Evolutionary conservation across 495 filamentous ascomycete species (phyloP), one percentile per base, ranked within the genome.

Genomic region (Daldinia concentrica): DNA sequence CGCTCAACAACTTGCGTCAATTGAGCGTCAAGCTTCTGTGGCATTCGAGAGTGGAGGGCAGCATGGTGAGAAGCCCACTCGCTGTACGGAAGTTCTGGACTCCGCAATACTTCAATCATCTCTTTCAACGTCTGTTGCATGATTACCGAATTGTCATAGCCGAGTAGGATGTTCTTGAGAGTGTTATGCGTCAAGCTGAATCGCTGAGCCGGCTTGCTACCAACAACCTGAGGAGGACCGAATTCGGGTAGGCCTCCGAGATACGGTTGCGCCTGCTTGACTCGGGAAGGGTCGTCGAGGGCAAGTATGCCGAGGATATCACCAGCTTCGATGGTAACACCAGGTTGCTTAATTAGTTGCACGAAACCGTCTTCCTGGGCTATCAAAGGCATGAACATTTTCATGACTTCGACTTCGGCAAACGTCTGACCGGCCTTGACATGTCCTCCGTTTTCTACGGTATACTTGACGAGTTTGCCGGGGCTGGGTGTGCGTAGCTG

Each of bases 341-440:
- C 95, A 60, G 96, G 96, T 83, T 98, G 95, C 88, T 99, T 99
- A 85, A 99, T 97, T 75, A 98, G 86, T 82, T 98, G 94, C 51
- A 99, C 96, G 61, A 95, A 90, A 82, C 95, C 95, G 72, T 97
- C 96, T 79, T 99, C 95, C 80, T 95, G 91, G n/a, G 95, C 91
- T 62, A 99, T 86, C 59, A 99, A 86, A 74, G 95, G 95, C 95
- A 99, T 99, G 85, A 97, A 98, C 95, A 99, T 99, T 86, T 99
- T 99, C 95, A 99, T 99, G 79, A 99, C 96, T 80, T 99, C 95
- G 59, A 99, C 95, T 77, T 99, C 95, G 59, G 95, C 95, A 77
- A 92, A 99, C 7, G 95, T 85, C 80, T 99, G 93, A 59, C 94
- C 94, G 69, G 95, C 93, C 78, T 88, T 91, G 75, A 99, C 90